Evolutionary conservation across 768 basidiomycete genomes (phyloP).

Genomic region (Leccinum boreale): DNA sequence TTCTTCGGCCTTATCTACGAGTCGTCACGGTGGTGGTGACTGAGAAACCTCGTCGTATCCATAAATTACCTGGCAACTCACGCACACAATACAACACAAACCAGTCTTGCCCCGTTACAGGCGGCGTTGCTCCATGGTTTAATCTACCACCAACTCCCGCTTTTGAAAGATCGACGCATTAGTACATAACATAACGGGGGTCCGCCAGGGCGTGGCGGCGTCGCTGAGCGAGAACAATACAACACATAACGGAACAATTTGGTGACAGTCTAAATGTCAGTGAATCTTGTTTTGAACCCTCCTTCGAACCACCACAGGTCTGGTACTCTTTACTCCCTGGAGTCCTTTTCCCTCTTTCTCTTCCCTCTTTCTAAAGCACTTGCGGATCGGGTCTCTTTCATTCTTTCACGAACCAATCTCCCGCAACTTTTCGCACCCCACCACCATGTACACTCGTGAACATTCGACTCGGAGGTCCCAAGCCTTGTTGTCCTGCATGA

Average conservation of each 20-base stretch:
- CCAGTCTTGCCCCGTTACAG: not conserved
- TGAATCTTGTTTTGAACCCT: not conserved
- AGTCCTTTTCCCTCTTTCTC: not conserved
- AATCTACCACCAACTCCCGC: not conserved
- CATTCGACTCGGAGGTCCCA: not conserved
- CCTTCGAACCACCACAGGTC: not conserved
- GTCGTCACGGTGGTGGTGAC: not conserved
- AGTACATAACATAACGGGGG: constrained; percentile 8
- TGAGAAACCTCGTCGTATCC: not conserved
- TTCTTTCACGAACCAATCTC: not conserved
- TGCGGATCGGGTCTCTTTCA: not conserved
- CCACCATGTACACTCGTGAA: not conserved
- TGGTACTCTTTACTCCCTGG: constrained; percentile 1
- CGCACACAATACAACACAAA: not conserved
- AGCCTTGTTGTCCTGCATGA: constrained; percentile 5
- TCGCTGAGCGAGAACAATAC: not conserved
- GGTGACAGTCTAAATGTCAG: not conserved
- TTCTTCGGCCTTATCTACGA: not conserved
- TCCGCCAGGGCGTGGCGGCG: not conserved
- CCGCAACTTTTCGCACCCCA: not conserved
- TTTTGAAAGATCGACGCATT: not conserved
- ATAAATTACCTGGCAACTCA: not conserved
- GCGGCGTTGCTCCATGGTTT: not conserved
- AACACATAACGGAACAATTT: not conserved
- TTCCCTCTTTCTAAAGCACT: not conserved